Evolutionary conservation across 805 yeast genomes (phyloP), one percentile per base, ranked within the genome.

Genomic region (Nakazawaea populi): DNA sequence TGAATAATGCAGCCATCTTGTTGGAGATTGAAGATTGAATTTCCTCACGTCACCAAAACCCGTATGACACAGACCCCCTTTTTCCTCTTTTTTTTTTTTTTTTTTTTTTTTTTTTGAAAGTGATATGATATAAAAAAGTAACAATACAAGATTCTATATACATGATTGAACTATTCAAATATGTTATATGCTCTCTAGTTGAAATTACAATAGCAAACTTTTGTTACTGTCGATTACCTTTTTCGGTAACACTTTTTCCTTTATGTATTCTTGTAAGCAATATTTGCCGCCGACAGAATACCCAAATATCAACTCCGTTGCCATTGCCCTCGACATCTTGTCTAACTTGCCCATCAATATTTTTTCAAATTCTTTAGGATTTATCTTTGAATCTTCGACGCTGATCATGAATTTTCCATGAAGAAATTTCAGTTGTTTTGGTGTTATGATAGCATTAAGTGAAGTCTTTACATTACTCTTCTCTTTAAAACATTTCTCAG

Each of bases 1-100:
- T 94, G 55, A 80, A 82, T 60, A 94, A 90, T 65, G 89, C 97
- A 39, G 84, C 92, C 44, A 68, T 91, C 6, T 67, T 89, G 45
- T 72, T 90, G 35, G 97, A 91, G 55, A 61, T 72, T 12, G 59
- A 62, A 8, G 73, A 68, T 34, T 18, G 24, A 18, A 18, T 18
- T 18, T 18, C 24, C 24, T 18, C 24, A 18, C 24, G 24, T 18
- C 24, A 2, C 24, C 24, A 18, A 18, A 18, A 18, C 24, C 2
- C 24, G 24, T 18, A 18, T 18, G 24, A 18, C n/a, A n/a, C n/a
- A n/a, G n/a, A n/a, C 24, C 3, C 3, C 3, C 24, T 18, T 18
- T 18, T 18, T 18, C 24, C 24, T 18, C 24, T 18, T 18, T 18
- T 18, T 18, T 18, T 18, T 18, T 18, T 18, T 18, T 18, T 18